Evolutionary conservation across 2,329 filamentous ascomycete species (phyloP).

Genomic region (Cylindrodendrum hubeiense): DNA sequence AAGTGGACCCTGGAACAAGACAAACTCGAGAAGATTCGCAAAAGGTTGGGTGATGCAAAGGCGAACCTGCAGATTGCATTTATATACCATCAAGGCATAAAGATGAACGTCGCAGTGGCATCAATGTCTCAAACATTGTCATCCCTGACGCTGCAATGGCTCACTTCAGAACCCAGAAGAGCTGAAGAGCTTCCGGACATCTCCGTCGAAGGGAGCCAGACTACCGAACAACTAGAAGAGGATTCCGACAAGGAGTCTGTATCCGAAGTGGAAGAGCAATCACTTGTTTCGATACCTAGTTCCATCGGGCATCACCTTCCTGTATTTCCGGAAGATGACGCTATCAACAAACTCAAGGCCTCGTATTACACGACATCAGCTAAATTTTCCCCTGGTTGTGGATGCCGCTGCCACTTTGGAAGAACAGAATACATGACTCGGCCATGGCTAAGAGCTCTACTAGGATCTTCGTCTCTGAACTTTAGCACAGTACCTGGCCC

Average conservation of each 20-base stretch:
- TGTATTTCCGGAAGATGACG: background rate
- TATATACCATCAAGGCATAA: background rate
- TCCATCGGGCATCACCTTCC: background rate
- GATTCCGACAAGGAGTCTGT: background rate
- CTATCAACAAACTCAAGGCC: background rate
- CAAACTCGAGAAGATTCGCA: constrained; percentile 7
- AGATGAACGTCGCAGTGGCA: background rate
- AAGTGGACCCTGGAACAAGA: constrained; percentile 6
- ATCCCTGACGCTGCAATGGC: background rate
- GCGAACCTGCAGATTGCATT: constrained; percentile 1
- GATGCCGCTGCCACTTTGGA: constrained; percentile 3
- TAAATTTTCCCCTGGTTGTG: background rate
- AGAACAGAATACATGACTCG: background rate
- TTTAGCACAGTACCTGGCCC: background rate
- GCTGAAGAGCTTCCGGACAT: background rate
- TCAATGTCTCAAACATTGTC: background rate
- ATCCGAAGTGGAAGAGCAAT: background rate
- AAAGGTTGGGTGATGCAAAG: constrained; percentile 6
- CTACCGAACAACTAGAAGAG: background rate
- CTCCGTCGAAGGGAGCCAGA: too few species aligned
- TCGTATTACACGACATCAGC: background rate
- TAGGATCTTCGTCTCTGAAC: background rate
- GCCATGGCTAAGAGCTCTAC: background rate
- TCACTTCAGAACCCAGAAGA: background rate
- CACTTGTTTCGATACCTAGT: background rate